These are phyloP conservation scores for Yamadazyma friedrichii DNA, from an alignment of 1,139 yeast species.

Conservation along the genomic window DNA sequence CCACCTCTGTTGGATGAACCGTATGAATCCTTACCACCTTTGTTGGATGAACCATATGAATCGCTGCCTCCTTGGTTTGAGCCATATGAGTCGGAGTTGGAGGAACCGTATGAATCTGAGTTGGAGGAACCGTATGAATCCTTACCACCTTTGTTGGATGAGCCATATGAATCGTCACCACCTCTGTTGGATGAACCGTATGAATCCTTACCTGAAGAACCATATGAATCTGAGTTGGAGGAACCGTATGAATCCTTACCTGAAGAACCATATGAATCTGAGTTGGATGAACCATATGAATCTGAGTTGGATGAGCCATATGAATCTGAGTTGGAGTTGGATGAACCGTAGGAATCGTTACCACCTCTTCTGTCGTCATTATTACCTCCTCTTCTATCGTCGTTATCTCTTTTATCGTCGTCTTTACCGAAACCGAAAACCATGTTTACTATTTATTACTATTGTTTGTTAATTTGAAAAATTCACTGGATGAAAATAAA, in stretches of 20 bases:
- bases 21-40: constrained; percentile 19
- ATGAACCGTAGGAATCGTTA: constrained; percentile 19
- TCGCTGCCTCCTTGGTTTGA: constrained; percentile 12
- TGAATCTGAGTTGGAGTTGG: constrained; percentile 19
- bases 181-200: constrained; percentile 17
- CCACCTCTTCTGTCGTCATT: constrained; percentile 17
- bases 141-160: constrained; percentile 9
- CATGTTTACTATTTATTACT: constrained; percentile 9
- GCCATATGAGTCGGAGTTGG: constrained; percentile 20
- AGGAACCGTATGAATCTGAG: constrained; percentile 19
- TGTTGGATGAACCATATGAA: constrained; percentile 15
- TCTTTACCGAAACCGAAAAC: constrained; percentile 16
- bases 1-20: constrained; percentile 15
- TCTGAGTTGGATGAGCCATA: constrained; percentile 19
- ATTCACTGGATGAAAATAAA: background rate
- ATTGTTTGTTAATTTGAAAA: background rate
- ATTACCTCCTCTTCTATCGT: constrained; percentile 17
- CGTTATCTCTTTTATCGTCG: constrained; percentile 9
- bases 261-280: constrained; percentile 15
- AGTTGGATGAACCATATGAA: constrained; percentile 21
- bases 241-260: constrained; percentile 22
- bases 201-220: constrained; percentile 13
- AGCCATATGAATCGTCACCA: constrained; percentile 15
- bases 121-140: constrained; percentile 22
- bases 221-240: constrained; percentile 17